Base-by-base conservation (phyloP, 2,329 filamentous ascomycete genomes). In the Neopestalotiopsis clavispora region DNA sequence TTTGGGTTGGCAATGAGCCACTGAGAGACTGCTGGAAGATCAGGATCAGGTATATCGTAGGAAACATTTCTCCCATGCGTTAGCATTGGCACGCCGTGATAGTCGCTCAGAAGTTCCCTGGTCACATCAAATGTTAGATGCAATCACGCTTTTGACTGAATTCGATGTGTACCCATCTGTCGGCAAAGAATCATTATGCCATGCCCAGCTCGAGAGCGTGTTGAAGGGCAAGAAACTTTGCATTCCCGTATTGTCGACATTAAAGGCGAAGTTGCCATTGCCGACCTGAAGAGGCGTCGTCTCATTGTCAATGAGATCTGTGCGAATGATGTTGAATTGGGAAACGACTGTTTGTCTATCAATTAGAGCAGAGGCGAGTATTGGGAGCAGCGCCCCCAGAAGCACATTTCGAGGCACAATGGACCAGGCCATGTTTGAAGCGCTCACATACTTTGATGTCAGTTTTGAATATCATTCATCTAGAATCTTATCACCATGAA, bases 1-100 rank as follows among this genome's bases (percentile, higher is more conserved):
- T 84, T 83, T 0, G 81, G 82, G 59, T 84, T 85, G n/a, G 81
- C 79, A 38, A 86, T 86, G 23, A 88, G 75, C 86, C 86, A 89
- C 68, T 87, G 83, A 3, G 83, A 84, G 13, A 80, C 73, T 13
- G 75, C 73, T 4, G 79, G 80, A 4, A 82, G 77, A 0, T 75
- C 70, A 0, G 79, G 73, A 23, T 83, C 79, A 0, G 79, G 78
- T 1, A 80, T 73, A 32, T 81, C 80, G 63, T 83, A 82, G 0
- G 77, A 79, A 4, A 83, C 75, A 34, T 81, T 80, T 49, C 76
- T 75, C 4, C 79, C 79, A 28, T 83, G 79, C 0, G 81, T 82
- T 9, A 74, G 40, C 64, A 73, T 75, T 0, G 73, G 66, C 4
- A 80, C 73, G 0, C 80, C 80, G 2, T 75, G 74, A 32, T 80